Evolutionary conservation across 2,329 filamentous ascomycete genomes (phyloP).

Genomic region (Aspergillus fumigatus): DNA sequence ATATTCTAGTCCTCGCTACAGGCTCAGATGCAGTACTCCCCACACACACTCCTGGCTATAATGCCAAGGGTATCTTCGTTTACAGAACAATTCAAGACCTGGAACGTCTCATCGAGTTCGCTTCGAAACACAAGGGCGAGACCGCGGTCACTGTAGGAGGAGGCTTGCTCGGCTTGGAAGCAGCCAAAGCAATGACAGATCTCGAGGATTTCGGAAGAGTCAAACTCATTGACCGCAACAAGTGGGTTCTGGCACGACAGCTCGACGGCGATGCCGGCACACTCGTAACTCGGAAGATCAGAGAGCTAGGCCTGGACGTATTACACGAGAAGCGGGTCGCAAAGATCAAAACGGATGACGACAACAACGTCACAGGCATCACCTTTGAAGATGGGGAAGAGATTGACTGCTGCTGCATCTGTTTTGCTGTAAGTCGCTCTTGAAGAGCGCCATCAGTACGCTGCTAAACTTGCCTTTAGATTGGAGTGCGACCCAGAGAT

Average conservation of each 20-base stretch:
- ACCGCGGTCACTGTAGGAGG: slow-evolving; percentile 76
- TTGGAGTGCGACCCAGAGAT: slow-evolving; percentile 77
- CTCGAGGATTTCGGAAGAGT: slow-evolving; percentile 69
- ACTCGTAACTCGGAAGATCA: slow-evolving; percentile 78
- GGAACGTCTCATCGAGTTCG: slow-evolving; percentile 69
- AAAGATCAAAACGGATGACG: slow-evolving; percentile 62
- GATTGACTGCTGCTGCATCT: slow-evolving; percentile 74
- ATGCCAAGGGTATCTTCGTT: slow-evolving; percentile 80
- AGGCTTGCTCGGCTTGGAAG: slow-evolving; percentile 79
- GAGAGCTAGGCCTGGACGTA: slow-evolving; percentile 72
- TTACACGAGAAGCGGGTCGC: slow-evolving; percentile 71
- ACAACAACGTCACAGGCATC: slow-evolving; percentile 67
- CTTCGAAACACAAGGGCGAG: slow-evolving; percentile 61
- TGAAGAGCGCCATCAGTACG: neutral
- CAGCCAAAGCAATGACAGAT: slow-evolving; percentile 88
- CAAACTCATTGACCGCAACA: slow-evolving; percentile 74
- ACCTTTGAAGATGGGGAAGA: slow-evolving; percentile 75
- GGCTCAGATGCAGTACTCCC: slow-evolving; percentile 79
- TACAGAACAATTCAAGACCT: slow-evolving; percentile 84
- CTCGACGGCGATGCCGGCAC: slow-evolving; percentile 74
- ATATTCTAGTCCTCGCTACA: slow-evolving; percentile 77
- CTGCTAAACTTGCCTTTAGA: slow-evolving; percentile 37
- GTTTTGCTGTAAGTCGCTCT: slow-evolving; percentile 61
- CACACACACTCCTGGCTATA: slow-evolving; percentile 66
- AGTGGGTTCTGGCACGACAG: slow-evolving; percentile 78